Base-by-base conservation (phyloP, 164 flowering plant genomes). In the Protea cynaroides region DNA sequence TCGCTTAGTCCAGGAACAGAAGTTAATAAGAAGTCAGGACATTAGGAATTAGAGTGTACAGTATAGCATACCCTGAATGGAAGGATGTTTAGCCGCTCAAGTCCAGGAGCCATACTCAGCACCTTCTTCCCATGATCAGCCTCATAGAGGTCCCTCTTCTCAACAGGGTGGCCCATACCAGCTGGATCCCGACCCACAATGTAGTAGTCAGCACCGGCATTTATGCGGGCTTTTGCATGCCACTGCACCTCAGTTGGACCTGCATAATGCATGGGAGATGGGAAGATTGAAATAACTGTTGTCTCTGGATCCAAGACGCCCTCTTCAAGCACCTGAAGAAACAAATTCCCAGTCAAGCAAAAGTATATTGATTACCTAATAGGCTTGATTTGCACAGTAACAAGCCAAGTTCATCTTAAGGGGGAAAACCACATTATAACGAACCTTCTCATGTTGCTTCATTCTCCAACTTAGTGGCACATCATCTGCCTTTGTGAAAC, bases 221-320 rank as follows among this genome's bases (percentile, higher is more conserved):
- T 94, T 51, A 94, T 91, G 43, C 98, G 78, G 57, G 97, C 94
- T 75, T 94, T 94, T 19, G 98, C 98, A 72, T 93, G 98, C 98
- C 98, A 94, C 76, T 94, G 98, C 38, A 94, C 98, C 78, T 94
- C 98, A 71, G 98, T 94, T 54, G 98, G 98, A 22, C 98, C 98
- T 37, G 98, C 98, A 71, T 94, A 94, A 75, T 86, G 98, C 98
- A 94, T 94, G 18, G 98, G 98, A 63, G 98, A 94, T 11, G 98
- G 98, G 76, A 94, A 94, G 71, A 94, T 91, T 19, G 97, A 78
- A 38, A 94, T 87, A 18, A 94, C 89, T 3, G 98, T 94, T 1
- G 97, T 94, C 71, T 89, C 97, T 21, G 97, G 97, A 79, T 91
- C 94, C 64, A 94, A 90, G 63, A 94, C 90, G 25, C 98, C 98